Evolutionary conservation across 2,329 filamentous ascomycete genomes (phyloP).

Genomic region (Xylaria sp.): DNA sequence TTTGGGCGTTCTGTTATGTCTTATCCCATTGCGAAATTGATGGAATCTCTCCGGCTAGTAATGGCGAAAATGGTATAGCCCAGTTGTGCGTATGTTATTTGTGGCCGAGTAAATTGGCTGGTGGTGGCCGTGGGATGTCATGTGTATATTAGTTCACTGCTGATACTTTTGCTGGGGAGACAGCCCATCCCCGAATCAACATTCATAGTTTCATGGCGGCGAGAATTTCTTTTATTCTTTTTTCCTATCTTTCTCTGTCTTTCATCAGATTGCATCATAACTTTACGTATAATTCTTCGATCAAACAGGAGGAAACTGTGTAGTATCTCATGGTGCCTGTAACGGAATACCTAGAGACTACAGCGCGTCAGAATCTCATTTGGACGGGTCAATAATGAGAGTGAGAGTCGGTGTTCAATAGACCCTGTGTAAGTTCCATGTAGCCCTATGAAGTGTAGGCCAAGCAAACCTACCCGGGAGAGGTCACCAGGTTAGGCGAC

Average conservation of each 20-base stretch:
- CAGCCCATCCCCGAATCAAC: background rate
- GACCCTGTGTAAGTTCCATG: too few species aligned
- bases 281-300: too few species aligned
- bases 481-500: too few species aligned
- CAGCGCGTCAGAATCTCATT: too few species aligned
- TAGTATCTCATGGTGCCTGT: too few species aligned
- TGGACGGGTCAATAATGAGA: too few species aligned
- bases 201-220: slow-evolving; percentile 12
- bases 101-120: background rate
- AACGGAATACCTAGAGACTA: too few species aligned
- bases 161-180: background rate
- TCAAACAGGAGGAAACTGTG: too few species aligned
- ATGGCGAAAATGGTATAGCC: slow-evolving; percentile 6
- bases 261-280: too few species aligned
- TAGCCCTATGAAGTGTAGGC: too few species aligned
- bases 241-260: background rate
- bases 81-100: background rate
- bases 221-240: background rate
- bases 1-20: background rate
- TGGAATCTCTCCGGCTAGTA: background rate
- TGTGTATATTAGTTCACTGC: slow-evolving; percentile 15
- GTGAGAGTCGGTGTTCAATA: too few species aligned
- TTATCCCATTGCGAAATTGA: background rate
- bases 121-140: background rate
- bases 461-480: too few species aligned